Percentiles rank a stretch among this genome's conserved stretches.
phyloP scores from a whole-genome alignment of 2,329 filamentous ascomycete species.

The Sordariomycetes sp. region DNA sequence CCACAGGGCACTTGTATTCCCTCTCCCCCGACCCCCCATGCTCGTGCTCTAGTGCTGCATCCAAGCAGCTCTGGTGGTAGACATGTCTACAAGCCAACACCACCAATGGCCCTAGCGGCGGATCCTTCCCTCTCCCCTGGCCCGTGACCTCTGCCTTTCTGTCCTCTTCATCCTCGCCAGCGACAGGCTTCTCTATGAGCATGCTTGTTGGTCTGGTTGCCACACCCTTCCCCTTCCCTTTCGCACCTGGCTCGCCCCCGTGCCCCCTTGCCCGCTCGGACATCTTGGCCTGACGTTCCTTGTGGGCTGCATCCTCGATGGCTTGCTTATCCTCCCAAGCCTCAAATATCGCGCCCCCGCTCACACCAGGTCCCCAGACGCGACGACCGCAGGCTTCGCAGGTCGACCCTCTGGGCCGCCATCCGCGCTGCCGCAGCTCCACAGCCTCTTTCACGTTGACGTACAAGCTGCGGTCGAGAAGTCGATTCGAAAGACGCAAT shows the following conservation, averaged over 20 bases:
- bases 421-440: conserved; percentile 70
- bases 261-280: conserved; percentile 28
- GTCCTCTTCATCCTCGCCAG: conserved; percentile 1
- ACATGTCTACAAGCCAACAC: conserved; percentile 64
- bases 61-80: conserved; percentile 60
- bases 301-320: conserved; percentile 34
- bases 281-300: conserved; percentile 27
- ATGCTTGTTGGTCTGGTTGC: conserved; percentile 31
- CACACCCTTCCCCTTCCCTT: conserved; percentile 27
- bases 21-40: conserved; percentile 37
- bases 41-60: conserved; percentile 50
- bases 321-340: conserved; percentile 64
- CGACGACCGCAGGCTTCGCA: conserved; percentile 80
- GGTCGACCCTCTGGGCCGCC: conserved; percentile 76
- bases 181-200: conserved; percentile 17
- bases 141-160: conserved; percentile 8
- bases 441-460: conserved; percentile 69
- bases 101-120: conserved; percentile 54
- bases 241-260: conserved; percentile 15
- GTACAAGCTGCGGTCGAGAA: conserved; percentile 85
- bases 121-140: too few species aligned
- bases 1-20: conserved; percentile 48
- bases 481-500: conserved; percentile 71
- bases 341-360: conserved; percentile 64
- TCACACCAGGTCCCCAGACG: conserved; percentile 80